phyloP scores from a whole-genome alignment of 768 basidiomycete genomes.

The Hysterangium stoloniferum region DNA sequence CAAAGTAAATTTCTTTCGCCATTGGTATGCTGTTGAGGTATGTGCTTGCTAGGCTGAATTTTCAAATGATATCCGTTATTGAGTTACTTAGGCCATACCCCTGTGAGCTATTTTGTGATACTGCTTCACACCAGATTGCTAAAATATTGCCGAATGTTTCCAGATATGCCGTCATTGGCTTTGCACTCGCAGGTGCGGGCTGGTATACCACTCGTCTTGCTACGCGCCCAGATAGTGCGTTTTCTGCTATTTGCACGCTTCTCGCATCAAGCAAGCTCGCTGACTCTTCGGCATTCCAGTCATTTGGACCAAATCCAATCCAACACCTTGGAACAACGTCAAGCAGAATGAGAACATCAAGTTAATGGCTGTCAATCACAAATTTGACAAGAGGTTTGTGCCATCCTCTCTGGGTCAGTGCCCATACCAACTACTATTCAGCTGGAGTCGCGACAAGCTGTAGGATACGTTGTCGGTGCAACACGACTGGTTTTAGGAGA shows the following conservation, averaged over 20 bases:
- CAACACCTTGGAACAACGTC: slow-evolving; percentile 83
- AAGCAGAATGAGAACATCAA: slow-evolving; percentile 71
- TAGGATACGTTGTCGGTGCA: no score
- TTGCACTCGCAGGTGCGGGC: slow-evolving; percentile 44
- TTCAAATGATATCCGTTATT: slow-evolving; percentile 11
- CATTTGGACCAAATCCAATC: slow-evolving; percentile 64
- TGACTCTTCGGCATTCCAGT: slow-evolving; percentile 29
- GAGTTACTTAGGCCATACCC: slow-evolving; percentile 35
- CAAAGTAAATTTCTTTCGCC: slow-evolving; percentile 11
- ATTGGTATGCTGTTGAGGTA: slow-evolving; percentile 74
- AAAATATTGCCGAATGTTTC: neutral
- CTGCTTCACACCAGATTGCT: no score
- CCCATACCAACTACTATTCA: slow-evolving; percentile 22
- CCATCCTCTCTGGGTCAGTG: slow-evolving; percentile 13
- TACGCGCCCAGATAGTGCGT: slow-evolving; percentile 33
- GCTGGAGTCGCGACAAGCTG: slow-evolving; percentile 72
- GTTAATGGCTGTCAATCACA: slow-evolving; percentile 59
- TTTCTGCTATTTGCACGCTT: neutral
- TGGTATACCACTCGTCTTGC: slow-evolving; percentile 68
- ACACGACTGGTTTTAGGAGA: no score
- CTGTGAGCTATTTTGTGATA: slow-evolving; percentile 28
- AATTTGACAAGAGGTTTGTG: slow-evolving; percentile 66
- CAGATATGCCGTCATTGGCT: slow-evolving; percentile 44
- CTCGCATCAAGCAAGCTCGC: no score
- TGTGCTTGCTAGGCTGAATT: no score